Conservation (phyloP, 2,329 filamentous ascomycete species). For the Ramularia collo-cygni region DNA sequence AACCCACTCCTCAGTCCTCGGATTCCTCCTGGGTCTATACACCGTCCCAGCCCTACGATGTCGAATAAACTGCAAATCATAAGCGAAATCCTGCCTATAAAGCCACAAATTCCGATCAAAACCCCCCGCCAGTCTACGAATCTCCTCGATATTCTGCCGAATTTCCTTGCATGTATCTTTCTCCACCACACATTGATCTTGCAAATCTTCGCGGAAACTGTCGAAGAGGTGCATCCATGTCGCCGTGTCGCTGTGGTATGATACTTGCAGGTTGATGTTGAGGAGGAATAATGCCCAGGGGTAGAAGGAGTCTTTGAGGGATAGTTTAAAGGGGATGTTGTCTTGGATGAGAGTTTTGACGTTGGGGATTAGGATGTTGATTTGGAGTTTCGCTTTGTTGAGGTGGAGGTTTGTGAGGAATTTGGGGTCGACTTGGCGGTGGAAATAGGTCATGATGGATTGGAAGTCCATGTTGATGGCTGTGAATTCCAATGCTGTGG, state of each 20-base stretch:
- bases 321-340: background rate
- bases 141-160: slow-evolving; percentile 1
- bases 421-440: slow-evolving; percentile 1
- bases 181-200: slow-evolving; percentile 1
- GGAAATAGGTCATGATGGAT: slow-evolving; percentile 1
- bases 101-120: background rate
- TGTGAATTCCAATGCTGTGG: slow-evolving; percentile 1
- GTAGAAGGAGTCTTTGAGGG: background rate
- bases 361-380: slow-evolving; percentile 1
- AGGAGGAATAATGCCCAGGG: slow-evolving; percentile 4
- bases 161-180: background rate
- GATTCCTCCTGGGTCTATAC: too few relatives aligned
- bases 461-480: background rate
- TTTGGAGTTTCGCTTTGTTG: slow-evolving; percentile 1
- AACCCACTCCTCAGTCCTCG: too few relatives aligned
- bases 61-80: background rate
- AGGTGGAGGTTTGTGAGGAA: slow-evolving; percentile 2
- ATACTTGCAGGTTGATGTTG: background rate
- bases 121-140: background rate
- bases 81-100: background rate
- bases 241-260: slow-evolving; percentile 1
- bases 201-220: too few relatives aligned
- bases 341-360: background rate
- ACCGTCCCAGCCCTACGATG: too few relatives aligned
- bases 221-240: slow-evolving; percentile 4